phyloP scores from a whole-genome alignment of 148 eudicot species.

The Limonium bicolor region DNA sequence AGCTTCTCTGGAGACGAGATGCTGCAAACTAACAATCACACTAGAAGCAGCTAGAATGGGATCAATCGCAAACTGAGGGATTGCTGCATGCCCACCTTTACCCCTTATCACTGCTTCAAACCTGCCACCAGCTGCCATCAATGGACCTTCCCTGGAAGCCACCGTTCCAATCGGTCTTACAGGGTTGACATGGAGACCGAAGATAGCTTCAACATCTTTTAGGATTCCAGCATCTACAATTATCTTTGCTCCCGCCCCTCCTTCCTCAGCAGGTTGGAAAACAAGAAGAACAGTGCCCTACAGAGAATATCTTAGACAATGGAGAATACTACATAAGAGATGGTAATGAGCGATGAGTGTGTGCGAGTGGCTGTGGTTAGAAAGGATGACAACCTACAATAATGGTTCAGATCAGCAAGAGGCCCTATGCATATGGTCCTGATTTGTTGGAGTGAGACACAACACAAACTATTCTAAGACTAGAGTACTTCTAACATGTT shows the following conservation, averaged over 20 bases:
- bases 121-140: conserved; percentile 69
- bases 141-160: conserved; percentile 59
- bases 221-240: conserved; percentile 9
- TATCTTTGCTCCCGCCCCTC: conserved; percentile 4
- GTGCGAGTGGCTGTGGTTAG: too few species aligned
- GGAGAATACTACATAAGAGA: too few species aligned
- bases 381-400: too few species aligned
- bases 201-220: conserved; percentile 44
- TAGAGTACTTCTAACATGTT: too few species aligned
- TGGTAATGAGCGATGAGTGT: too few species aligned
- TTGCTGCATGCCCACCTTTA: conserved; percentile 9
- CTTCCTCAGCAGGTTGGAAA: conserved; percentile 4
- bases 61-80: conserved; percentile 5
- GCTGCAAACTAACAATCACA: conserved; percentile 59
- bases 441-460: too few species aligned
- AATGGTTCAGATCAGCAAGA: too few species aligned
- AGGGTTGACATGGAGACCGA: conserved; percentile 48
- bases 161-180: conserved; percentile 30
- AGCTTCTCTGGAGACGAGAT: conserved; percentile 62
- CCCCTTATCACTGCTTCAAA: conserved; percentile 44
- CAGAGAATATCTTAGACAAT: too few species aligned
- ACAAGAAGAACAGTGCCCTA: conserved; percentile 5
- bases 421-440: too few species aligned
- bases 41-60: conserved; percentile 60
- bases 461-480: too few species aligned